These are phyloP conservation scores for Trametes hirsuta DNA, from an alignment of 1,284 basidiomycete genomes.

Conservation along the genomic window DNA sequence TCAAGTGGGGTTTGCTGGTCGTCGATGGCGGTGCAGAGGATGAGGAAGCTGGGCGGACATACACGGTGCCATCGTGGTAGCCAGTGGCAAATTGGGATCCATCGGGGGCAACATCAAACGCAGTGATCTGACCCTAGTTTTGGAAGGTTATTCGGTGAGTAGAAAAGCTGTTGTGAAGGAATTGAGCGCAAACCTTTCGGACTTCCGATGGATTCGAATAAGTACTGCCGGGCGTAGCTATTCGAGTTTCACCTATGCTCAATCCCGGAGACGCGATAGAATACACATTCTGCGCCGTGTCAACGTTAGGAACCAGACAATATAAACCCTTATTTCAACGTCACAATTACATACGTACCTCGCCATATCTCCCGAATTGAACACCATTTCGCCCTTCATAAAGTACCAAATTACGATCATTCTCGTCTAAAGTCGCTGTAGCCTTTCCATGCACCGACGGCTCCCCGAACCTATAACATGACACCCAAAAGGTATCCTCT, in stretches of 20 bases:
- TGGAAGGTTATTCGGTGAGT: background rate
- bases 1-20: constrained; percentile 53
- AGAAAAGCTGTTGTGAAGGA: background rate
- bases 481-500: constrained; percentile 71
- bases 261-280: constrained; percentile 38
- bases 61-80: constrained; percentile 59
- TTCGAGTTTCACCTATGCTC: constrained; percentile 46
- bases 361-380: constrained; percentile 35
- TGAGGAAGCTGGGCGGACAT: constrained; percentile 37
- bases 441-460: constrained; percentile 66
- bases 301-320: too few relatives aligned
- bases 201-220: constrained; percentile 47
- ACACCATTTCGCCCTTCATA: constrained; percentile 45
- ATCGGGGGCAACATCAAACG: constrained; percentile 65
- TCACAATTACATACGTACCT: constrained; percentile 30
- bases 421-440: constrained; percentile 52
- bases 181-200: constrained; percentile 44
- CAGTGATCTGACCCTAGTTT: constrained; percentile 49
- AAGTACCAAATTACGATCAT: constrained; percentile 49
- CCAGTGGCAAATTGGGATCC: constrained; percentile 61
- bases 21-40: constrained; percentile 25
- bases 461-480: constrained; percentile 60
- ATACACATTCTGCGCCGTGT: constrained; percentile 29
- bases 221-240: constrained; percentile 47
- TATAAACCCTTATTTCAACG: constrained; percentile 27